A percentile compares a stretch with the other conserved stretches of the same genome.
These are phyloP conservation scores for Mesotaenium endlicherianum DNA, from an alignment of 139 green algal genomes.

Conservation along the genomic window DNA sequence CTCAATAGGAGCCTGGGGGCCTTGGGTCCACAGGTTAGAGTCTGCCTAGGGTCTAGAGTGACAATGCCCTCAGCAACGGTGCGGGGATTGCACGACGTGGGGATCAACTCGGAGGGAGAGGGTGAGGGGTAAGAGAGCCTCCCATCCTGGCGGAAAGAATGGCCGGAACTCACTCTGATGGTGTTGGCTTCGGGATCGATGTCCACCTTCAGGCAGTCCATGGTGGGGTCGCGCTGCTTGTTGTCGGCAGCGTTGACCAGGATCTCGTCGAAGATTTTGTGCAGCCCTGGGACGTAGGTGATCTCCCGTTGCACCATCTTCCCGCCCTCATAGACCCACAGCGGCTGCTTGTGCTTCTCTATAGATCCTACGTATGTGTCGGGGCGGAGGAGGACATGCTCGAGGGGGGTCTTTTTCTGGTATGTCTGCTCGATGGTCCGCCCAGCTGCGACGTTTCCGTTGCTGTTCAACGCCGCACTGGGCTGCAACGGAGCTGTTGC, in stretches of 20 bases:
- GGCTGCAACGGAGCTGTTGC: background rate
- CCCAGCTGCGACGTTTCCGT: background rate
- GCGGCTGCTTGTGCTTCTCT: constrained; percentile 76
- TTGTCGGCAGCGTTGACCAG: constrained; percentile 99
- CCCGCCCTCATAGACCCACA: constrained; percentile 89
- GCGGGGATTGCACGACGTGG: no score
- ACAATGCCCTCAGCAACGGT: no score
- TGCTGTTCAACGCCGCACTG: background rate
- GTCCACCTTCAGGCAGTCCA: constrained; percentile 78
- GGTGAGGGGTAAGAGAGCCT: no score
- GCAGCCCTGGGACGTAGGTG: constrained; percentile 87
- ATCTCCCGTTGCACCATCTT: constrained; percentile 69
- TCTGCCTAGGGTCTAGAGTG: no score
- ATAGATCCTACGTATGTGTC: constrained; percentile 95
- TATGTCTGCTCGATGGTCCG: constrained; percentile 95
- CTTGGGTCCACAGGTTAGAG: no score
- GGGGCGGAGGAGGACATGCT: constrained; percentile 96
- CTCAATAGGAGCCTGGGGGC: no score
- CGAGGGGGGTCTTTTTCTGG: constrained; percentile 96
- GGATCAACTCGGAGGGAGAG: no score
- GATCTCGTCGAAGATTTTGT: constrained; percentile 99
- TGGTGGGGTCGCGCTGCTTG: constrained; percentile 89
- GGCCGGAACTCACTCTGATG: constrained; percentile 66
- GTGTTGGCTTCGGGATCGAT: constrained; percentile 71
- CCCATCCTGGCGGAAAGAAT: no score